Conservation (phyloP, 306 rosid genomes). For the Psophocarpus tetragonolobus region DNA sequence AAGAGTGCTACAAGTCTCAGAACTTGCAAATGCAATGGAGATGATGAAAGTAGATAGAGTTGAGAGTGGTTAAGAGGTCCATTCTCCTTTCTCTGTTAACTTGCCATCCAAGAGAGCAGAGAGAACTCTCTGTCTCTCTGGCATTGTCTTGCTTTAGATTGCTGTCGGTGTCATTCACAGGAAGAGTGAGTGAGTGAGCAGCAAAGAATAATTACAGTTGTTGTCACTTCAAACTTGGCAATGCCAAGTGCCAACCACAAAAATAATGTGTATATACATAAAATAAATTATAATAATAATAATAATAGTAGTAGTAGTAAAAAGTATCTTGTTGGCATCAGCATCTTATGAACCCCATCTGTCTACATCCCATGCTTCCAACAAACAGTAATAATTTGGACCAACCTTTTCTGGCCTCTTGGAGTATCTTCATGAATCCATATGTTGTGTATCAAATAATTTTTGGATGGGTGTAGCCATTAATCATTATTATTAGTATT, state of each 20-base stretch:
- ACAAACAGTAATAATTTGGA: not conserved
- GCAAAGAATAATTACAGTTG: constrained; percentile 58
- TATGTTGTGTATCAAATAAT: not conserved
- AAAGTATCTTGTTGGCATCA: not conserved
- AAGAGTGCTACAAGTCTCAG: not conserved
- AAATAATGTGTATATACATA: no score
- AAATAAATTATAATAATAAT: not conserved
- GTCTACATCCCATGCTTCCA: constrained; percentile 1
- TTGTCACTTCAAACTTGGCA: constrained; percentile 29
- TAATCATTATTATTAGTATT: no score
- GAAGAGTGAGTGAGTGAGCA: constrained; percentile 40
- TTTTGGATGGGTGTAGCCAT: not conserved
- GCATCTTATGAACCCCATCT: not conserved
- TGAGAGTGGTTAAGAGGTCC: constrained; percentile 53
- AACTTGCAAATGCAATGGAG: not conserved
- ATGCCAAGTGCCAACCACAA: constrained; percentile 47
- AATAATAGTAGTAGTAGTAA: not conserved
- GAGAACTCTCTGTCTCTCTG: not conserved
- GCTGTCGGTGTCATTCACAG: constrained; percentile 52
- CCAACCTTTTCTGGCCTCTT: not conserved
- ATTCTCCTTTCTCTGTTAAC: constrained; percentile 35
- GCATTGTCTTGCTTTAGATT: constrained; percentile 11
- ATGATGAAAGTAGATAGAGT: constrained; percentile 4
- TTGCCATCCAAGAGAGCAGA: constrained; percentile 45
- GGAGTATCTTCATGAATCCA: not conserved